These are phyloP conservation scores for Oxytropis ochrocephala DNA, from an alignment of 306 rosid species.

Conservation along the genomic window DNA sequence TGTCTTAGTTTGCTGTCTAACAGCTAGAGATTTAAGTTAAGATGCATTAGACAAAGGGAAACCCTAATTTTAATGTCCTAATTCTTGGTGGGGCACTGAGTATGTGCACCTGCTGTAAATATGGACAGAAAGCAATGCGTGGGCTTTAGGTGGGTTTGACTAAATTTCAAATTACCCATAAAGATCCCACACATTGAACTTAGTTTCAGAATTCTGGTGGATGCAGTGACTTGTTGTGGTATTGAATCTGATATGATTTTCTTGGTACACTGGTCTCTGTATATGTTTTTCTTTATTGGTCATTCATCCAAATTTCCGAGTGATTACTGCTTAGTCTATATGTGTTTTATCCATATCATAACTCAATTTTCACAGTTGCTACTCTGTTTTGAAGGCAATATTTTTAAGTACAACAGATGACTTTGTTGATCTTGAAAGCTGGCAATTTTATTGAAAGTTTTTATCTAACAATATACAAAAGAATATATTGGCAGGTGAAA, in stretches of 20 bases:
- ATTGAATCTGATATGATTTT: background rate
- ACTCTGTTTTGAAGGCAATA: background rate
- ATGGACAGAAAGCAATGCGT: conserved; percentile 53
- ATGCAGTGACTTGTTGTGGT: background rate
- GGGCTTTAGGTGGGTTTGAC: conserved; percentile 69
- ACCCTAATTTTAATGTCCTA: conserved; percentile 43
- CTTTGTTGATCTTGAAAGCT: background rate
- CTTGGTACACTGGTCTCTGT: background rate
- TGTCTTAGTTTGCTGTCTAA: background rate
- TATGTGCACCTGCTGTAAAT: conserved; percentile 72
- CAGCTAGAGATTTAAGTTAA: background rate
- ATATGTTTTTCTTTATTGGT: background rate
- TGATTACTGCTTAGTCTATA: background rate
- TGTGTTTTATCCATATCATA: background rate
- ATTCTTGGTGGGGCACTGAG: conserved; percentile 77
- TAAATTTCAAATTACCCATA: conserved; percentile 44
- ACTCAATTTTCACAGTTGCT: background rate
- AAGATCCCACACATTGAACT: conserved; percentile 45
- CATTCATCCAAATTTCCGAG: background rate
- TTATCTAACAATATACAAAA: background rate
- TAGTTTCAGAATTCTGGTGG: conserved; percentile 5
- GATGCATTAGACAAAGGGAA: background rate
- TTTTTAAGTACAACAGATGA: background rate
- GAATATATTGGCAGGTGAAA: background rate
- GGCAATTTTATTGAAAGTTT: background rate